A percentile compares a stretch with the other conserved stretches of the same genome.
Conservation (phyloP, 2,329 filamentous ascomycete genomes). For the Fulvia fulva region DNA sequence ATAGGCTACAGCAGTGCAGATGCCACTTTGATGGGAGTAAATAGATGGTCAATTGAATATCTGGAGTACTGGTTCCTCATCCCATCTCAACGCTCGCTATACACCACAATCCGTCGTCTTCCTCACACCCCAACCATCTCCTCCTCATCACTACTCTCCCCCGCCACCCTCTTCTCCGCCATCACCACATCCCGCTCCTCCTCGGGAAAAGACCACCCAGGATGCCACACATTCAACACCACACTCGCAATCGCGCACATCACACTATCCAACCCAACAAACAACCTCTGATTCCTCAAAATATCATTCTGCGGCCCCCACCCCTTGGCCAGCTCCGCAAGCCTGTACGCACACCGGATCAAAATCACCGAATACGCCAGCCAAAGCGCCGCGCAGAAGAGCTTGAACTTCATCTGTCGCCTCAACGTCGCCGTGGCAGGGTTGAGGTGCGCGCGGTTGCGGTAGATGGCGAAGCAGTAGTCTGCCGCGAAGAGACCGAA, state of each 20-base stretch:
- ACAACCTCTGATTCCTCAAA: conserved; percentile 24
- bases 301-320: conserved; percentile 25
- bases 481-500: conserved; percentile 43
- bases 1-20: no score
- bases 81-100: no score
- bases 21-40: no score
- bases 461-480: conserved; percentile 28
- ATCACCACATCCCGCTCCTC: conserved; percentile 13
- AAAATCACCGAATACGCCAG: conserved; percentile 27
- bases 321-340: conserved; percentile 30
- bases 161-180: conserved; percentile 6
- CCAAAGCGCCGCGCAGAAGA: conserved; percentile 27
- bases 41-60: no score
- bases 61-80: no score
- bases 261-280: conserved; percentile 35
- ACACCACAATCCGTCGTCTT: no score
- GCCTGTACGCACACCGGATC: conserved; percentile 28
- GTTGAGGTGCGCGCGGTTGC: conserved; percentile 23
- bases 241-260: conserved; percentile 27
- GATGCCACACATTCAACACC: conserved; percentile 32
- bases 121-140: background rate
- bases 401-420: conserved; percentile 21
- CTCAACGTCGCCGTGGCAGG: conserved; percentile 35
- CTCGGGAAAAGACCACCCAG: conserved; percentile 30
- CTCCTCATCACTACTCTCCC: conserved; percentile 11